Evolutionary conservation across 2,329 filamentous ascomycete species (phyloP), one percentile per base, ranked within the genome.

Genomic region (Colletotrichum filicis): DNA sequence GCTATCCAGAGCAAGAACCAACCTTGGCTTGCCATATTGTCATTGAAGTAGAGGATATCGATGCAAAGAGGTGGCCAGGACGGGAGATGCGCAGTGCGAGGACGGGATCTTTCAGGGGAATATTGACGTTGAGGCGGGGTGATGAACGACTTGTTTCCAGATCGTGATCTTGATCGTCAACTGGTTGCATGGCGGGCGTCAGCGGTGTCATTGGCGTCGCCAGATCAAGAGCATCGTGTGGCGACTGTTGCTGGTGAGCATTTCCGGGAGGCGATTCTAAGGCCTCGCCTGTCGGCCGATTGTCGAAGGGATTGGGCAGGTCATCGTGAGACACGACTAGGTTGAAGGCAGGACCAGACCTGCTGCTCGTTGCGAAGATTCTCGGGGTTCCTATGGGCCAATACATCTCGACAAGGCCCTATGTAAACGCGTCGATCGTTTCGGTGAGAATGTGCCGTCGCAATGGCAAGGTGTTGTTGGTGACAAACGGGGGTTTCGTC

Each of bases 11-110:
- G 37, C 64, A 61, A 59, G 35, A 56, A 78, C 87, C 73, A 87
- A 95, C 95, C 89, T 96, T 96, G 68, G 94, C 96, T 85, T 99
- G 97, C 97, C 97, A 99, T 76, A 99, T 89, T n/a, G 94, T 95
- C 81, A 99, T 91, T 14, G 94, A 93, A 2, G 94, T 94, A 5
- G 90, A 86, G 1, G 96, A 98, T 79, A 98, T 94, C 59, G 95
- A 95, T 64, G 94, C 94, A 83, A 99, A 98, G 74, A 91, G 85
- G 78, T 95, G 93, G 53, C 95, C 95, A 68, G 90, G 92, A 57
- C 95, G 91, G 2, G 95, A 94, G 53, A 95, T 90, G 75, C 92
- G 91, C 66, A 98, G 86, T 7, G 94, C 93, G 74, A 94, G 85
- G 67, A 98, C 91, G 26, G 88, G 90, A 79, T 93, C 93, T 79